Percentiles rank a stretch among this genome's conserved stretches.
These are phyloP conservation scores for Gossypium gossypioides DNA, from an alignment of 441 rosid species.

Conservation along the genomic window DNA sequence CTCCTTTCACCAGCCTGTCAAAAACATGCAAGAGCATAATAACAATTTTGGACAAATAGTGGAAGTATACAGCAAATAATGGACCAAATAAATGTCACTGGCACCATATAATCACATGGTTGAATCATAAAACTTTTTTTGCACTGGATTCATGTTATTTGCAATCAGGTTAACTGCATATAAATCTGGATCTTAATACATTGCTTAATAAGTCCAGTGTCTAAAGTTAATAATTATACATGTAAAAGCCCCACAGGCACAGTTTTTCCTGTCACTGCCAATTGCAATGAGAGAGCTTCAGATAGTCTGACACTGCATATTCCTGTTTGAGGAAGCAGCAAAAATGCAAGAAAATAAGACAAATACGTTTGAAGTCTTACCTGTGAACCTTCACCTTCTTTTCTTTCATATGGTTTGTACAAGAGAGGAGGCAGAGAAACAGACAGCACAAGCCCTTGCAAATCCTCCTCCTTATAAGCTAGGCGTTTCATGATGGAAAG, in stretches of 20 bases:
- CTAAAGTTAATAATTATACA: neutral
- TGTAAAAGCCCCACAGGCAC: neutral
- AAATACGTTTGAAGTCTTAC: conserved; percentile 29
- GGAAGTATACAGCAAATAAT: neutral
- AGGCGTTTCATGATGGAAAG: conserved; percentile 56
- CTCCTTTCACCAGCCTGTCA: conserved; percentile 47
- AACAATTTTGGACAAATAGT: neutral
- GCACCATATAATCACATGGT: neutral
- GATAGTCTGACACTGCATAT: neutral
- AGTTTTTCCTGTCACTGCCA: conserved; percentile 2
- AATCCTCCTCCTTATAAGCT: conserved; percentile 39
- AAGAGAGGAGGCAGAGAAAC: conserved; percentile 56
- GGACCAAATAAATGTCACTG: neutral
- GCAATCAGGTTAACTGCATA: neutral
- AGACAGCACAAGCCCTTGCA: conserved; percentile 30
- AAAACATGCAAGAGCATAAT: conserved; percentile 18
- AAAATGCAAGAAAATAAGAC: neutral
- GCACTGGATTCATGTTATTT: neutral
- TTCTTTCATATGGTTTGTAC: conserved; percentile 55
- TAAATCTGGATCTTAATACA: neutral
- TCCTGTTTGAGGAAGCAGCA: neutral
- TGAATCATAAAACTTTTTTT: neutral
- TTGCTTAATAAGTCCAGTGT: neutral
- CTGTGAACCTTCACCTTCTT: conserved; percentile 48
- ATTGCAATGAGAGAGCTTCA: neutral